A percentile compares a stretch with the other conserved stretches of the same genome.
phyloP scores from a whole-genome alignment of 129 eudicot genomes.

The Artemisia annua region DNA sequence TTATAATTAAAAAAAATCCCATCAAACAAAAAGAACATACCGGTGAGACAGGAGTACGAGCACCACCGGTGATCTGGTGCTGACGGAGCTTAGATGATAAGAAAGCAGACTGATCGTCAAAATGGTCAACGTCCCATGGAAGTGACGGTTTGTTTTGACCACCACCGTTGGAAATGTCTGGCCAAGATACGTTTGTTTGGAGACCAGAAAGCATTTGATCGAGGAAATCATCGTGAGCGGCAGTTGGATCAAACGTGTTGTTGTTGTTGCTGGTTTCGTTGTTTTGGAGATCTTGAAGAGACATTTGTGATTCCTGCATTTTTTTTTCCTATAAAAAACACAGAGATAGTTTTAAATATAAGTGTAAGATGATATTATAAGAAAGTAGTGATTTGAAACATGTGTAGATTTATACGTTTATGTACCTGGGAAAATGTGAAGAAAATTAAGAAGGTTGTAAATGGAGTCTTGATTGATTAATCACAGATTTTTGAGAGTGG shows the following conservation, averaged over 20 bases:
- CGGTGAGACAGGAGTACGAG: slow-evolving; percentile 44
- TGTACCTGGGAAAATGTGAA: slow-evolving; percentile 21
- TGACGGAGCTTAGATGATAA: slow-evolving; percentile 62
- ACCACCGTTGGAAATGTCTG: slow-evolving; percentile 39
- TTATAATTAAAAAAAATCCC: no score
- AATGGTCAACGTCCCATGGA: slow-evolving; percentile 45
- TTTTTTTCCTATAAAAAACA: slow-evolving; percentile 6
- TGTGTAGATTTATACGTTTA: not conserved
- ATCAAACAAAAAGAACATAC: not conserved
- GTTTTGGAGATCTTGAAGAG: slow-evolving; percentile 33
- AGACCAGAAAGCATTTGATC: slow-evolving; percentile 74
- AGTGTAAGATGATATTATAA: not conserved
- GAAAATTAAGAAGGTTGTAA: slow-evolving; percentile 11
- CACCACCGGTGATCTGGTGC: slow-evolving; percentile 51
- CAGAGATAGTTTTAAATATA: not conserved
- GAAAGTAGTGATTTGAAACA: not conserved
- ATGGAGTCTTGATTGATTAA: slow-evolving; percentile 9
- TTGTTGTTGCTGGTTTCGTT: slow-evolving; percentile 14
- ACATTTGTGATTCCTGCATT: slow-evolving; percentile 44
- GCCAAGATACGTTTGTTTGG: slow-evolving; percentile 52
- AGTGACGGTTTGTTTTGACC: slow-evolving; percentile 35
- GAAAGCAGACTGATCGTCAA: slow-evolving; percentile 46
- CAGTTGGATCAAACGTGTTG: slow-evolving; percentile 46
- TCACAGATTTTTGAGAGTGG: slow-evolving; percentile 14
- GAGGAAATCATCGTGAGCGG: slow-evolving; percentile 67